These are phyloP conservation scores for Fusarium sp. DNA, from an alignment of 2,329 filamentous ascomycete species.

Conservation along the genomic window DNA sequence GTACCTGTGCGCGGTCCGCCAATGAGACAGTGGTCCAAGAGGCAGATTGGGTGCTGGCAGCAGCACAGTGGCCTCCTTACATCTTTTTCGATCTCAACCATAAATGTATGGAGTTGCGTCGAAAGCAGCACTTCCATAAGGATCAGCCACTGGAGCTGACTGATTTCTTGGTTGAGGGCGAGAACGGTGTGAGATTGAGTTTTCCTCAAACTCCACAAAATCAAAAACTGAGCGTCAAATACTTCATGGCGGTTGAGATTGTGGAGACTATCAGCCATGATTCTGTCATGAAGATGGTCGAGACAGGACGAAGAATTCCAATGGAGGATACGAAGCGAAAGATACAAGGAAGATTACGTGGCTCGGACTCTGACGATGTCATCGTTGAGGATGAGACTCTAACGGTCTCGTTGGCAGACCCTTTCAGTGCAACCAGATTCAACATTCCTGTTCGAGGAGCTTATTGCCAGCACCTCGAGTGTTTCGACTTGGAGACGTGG, in stretches of 20 bases:
- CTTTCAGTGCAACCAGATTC: constrained; percentile 71
- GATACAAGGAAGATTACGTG: constrained; percentile 61
- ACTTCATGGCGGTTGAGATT: constrained; percentile 73
- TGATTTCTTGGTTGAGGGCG: constrained; percentile 61
- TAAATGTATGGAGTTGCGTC: constrained; percentile 62
- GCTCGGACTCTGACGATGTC: constrained; percentile 63
- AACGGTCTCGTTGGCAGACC: constrained; percentile 68
- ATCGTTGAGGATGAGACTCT: constrained; percentile 65
- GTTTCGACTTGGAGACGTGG: constrained; percentile 88
- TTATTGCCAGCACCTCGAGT: constrained; percentile 79
- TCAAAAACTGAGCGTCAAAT: constrained; percentile 45
- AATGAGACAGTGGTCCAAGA: constrained; percentile 48
- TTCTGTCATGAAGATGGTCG: constrained; percentile 53
- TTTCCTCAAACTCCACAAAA: constrained; percentile 45
- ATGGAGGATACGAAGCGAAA: constrained; percentile 59
- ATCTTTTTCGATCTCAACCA: constrained; percentile 75
- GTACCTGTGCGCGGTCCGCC: constrained; percentile 60
- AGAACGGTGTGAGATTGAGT: constrained; percentile 68
- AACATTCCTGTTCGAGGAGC: constrained; percentile 73
- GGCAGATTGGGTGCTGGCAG: constrained; percentile 67
- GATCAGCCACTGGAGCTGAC: constrained; percentile 81
- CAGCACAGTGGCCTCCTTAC: constrained; percentile 74
- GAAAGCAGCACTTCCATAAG: constrained; percentile 75
- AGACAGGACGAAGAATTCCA: constrained; percentile 50
- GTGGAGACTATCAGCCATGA: constrained; percentile 64